Evolutionary conservation across 305 asterid species (phyloP).

Genomic region (Plantago rigida): DNA sequence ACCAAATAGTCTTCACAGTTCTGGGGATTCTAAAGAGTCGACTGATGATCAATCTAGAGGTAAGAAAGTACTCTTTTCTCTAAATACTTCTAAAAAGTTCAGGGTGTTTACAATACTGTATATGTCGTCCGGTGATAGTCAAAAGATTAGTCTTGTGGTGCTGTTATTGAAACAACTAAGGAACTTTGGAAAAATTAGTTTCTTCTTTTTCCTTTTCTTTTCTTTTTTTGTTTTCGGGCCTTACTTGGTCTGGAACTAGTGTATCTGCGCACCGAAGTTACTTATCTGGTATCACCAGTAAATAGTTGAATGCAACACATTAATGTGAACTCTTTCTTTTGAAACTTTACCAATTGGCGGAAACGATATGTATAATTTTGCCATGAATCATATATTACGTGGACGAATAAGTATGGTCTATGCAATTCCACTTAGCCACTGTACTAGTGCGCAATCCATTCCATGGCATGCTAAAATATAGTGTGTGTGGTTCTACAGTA

Average conservation of each 20-base stretch:
- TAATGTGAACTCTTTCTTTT: not conserved
- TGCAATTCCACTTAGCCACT: not conserved
- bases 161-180: not conserved
- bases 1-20: not conserved
- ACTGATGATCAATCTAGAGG: slow-evolving; percentile 10
- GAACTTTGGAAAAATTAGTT: too few relatives aligned
- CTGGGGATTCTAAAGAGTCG: slow-evolving; percentile 5
- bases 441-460: not conserved
- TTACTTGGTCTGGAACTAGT: not conserved
- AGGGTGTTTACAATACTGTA: not conserved
- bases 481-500: not conserved
- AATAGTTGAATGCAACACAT: not conserved
- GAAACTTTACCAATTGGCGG: not conserved
- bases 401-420: not conserved
- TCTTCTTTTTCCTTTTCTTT: too few relatives aligned
- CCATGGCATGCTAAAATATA: not conserved
- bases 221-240: too few relatives aligned
- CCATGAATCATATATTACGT: too few relatives aligned
- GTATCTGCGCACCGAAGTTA: not conserved
- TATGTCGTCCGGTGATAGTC: not conserved
- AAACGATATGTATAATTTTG: not conserved
- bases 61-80: not conserved
- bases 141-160: not conserved
- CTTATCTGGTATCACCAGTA: not conserved
- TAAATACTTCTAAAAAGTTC: not conserved